phyloP scores from a whole-genome alignment of 2,329 filamentous ascomycete species.

The Nigrograna mackinnonii region DNA sequence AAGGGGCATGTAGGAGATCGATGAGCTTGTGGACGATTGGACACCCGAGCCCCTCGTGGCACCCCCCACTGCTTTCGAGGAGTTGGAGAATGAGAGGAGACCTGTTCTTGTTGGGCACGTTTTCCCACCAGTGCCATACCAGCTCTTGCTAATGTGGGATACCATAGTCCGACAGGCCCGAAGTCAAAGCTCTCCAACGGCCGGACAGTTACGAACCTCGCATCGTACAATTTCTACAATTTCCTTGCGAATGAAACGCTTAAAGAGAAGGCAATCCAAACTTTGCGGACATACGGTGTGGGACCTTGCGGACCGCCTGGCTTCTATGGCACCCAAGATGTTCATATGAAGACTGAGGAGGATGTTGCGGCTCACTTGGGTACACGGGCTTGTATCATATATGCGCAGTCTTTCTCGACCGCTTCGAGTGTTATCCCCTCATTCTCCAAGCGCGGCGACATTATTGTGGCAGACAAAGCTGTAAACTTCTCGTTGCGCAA shows the following conservation, averaged over 20 bases:
- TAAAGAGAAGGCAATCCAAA: slow-evolving; percentile 93
- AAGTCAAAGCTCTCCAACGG: slow-evolving; percentile 88
- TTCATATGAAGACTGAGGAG: slow-evolving; percentile 94
- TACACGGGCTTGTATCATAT: slow-evolving; percentile 87
- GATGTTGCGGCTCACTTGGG: slow-evolving; percentile 92
- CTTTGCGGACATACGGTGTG: slow-evolving; percentile 91
- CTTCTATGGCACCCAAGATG: slow-evolving; percentile 98
- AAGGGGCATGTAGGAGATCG: slow-evolving; percentile 75
- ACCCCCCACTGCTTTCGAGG: slow-evolving; percentile 73
- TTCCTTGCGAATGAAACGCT: slow-evolving; percentile 90
- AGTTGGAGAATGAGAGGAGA: slow-evolving; percentile 79
- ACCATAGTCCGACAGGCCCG: slow-evolving; percentile 76
- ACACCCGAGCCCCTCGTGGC: slow-evolving; percentile 88
- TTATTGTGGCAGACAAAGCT: slow-evolving; percentile 92
- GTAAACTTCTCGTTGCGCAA: slow-evolving; percentile 94
- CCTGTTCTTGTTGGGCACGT: slow-evolving; percentile 84
- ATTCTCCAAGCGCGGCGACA: slow-evolving; percentile 95
- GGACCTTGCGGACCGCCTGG: slow-evolving; percentile 95
- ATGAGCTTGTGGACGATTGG: slow-evolving; percentile 97
- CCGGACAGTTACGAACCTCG: slow-evolving; percentile 89
- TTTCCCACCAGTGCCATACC: not conserved
- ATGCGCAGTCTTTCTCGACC: slow-evolving; percentile 94
- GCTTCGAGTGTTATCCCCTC: slow-evolving; percentile 96
- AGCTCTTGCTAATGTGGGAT: not conserved
- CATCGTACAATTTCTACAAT: slow-evolving; percentile 97